Evolutionary conservation across 306 rosid species (phyloP).

Genomic region (Trichosanthes truncata): DNA sequence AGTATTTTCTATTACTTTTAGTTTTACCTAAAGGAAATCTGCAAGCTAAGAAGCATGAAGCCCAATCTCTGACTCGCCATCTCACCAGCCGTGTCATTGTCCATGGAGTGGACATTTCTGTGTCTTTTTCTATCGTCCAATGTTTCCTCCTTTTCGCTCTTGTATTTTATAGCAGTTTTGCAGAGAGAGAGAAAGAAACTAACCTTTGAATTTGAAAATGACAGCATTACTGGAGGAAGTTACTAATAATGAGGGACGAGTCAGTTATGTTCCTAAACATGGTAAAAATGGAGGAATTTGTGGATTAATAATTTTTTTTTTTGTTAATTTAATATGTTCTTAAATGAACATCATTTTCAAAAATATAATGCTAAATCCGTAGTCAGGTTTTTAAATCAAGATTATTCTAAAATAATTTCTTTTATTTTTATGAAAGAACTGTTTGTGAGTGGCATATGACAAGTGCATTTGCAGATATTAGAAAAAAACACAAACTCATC

Average conservation of each 20-base stretch:
- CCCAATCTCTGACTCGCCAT: constrained; percentile 32
- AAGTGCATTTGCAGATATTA: no score
- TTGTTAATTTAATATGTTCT: no score
- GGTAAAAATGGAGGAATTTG: constrained; percentile 24
- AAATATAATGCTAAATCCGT: no score
- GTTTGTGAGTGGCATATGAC: no score
- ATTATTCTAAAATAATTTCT: no score
- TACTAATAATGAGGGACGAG: constrained; percentile 20
- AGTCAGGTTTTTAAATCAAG: no score
- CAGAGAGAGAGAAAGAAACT: constrained; percentile 10
- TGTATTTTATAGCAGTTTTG: not conserved
- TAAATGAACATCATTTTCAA: no score
- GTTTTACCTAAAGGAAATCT: constrained; percentile 27
- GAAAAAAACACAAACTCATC: no score
- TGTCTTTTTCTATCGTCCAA: not conserved
- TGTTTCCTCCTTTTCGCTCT: not conserved
- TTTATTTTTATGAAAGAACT: no score
- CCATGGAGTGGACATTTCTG: constrained; percentile 35
- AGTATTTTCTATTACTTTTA: constrained; percentile 4
- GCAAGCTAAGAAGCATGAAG: constrained; percentile 36
- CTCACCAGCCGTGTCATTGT: constrained; percentile 27
- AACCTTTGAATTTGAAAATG: constrained; percentile 23
- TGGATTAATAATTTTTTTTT: not conserved
- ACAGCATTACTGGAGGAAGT: constrained; percentile 11
- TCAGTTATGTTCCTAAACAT: constrained; percentile 24